Evolutionary conservation across 2,329 filamentous ascomycete genomes (phyloP).

Genomic region (Myriangium duriaei): DNA sequence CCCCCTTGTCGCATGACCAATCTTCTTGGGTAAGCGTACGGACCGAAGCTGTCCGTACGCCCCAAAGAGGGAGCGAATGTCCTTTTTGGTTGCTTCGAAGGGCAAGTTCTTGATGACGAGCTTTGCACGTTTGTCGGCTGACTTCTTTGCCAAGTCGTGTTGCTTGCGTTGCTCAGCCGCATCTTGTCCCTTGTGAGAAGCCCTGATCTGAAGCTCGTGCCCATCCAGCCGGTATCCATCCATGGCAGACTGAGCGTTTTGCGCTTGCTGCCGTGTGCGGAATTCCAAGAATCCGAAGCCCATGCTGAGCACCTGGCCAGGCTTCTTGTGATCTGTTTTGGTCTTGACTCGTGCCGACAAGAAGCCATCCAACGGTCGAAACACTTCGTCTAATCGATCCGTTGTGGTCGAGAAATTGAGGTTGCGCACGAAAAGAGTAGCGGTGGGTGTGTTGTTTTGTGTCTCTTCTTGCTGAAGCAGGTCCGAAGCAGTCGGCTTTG

Average conservation of each 20-base stretch:
- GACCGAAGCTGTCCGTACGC: conserved; percentile 87
- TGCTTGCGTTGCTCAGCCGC: conserved; percentile 75
- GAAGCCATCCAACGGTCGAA: conserved; percentile 75
- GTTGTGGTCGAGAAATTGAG: conserved; percentile 84
- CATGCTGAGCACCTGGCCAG: conserved; percentile 83
- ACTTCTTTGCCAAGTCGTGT: conserved; percentile 72
- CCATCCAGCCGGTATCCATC: conserved; percentile 77
- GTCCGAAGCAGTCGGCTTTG: conserved; percentile 57
- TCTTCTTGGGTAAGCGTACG: conserved; percentile 89
- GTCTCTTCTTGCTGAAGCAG: conserved; percentile 48
- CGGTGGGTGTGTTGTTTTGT: conserved; percentile 44
- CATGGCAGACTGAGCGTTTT: conserved; percentile 72
- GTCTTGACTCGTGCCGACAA: conserved; percentile 84
- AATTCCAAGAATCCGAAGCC: conserved; percentile 95
- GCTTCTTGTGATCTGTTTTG: conserved; percentile 81
- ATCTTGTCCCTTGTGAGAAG: conserved; percentile 76
- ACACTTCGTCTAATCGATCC: conserved; percentile 60
- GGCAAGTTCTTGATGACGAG: conserved; percentile 97
- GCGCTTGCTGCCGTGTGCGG: conserved; percentile 60
- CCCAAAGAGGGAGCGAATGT: conserved; percentile 72
- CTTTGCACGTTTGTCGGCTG: conserved; percentile 67
- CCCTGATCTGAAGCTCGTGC: conserved; percentile 72
- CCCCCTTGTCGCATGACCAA: conserved; percentile 75
- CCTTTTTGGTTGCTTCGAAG: conserved; percentile 89
- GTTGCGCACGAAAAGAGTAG: conserved; percentile 82